These are phyloP conservation scores for Solanum habrochaites DNA, from an alignment of 257 asterid genomes.

Conservation along the genomic window DNA sequence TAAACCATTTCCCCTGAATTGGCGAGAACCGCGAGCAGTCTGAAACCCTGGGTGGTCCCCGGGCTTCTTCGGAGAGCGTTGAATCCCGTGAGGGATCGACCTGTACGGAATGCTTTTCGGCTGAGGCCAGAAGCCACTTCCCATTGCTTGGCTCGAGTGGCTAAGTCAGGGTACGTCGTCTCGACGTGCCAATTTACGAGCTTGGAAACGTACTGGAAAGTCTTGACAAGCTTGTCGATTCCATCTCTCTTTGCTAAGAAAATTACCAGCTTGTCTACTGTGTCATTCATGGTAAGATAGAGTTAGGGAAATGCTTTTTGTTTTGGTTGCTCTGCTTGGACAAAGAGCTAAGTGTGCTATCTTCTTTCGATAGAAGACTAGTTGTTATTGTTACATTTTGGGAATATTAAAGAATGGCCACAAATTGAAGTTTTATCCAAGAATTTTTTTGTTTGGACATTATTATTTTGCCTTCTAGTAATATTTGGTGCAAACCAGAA, in stretches of 20 bases:
- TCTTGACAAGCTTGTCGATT: conserved; percentile 85
- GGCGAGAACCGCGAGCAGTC: conserved; percentile 54
- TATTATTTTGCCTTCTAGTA: conserved; percentile 11
- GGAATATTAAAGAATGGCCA: conserved; percentile 18
- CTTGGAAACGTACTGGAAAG: conserved; percentile 83
- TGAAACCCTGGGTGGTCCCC: conserved; percentile 37
- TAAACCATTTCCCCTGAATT: conserved; percentile 92
- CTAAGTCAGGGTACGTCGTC: conserved; percentile 33
- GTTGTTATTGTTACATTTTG: background rate
- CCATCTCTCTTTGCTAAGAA: conserved; percentile 90
- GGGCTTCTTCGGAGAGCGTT: conserved; percentile 59
- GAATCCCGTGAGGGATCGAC: conserved; percentile 88
- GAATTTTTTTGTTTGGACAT: conserved; percentile 28
- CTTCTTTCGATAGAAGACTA: background rate
- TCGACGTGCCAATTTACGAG: conserved; percentile 63
- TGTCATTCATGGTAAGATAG: conserved; percentile 44
- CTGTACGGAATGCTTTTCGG: conserved; percentile 80
- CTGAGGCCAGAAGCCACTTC: conserved; percentile 87
- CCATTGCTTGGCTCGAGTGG: conserved; percentile 69
- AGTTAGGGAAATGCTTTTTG: background rate
- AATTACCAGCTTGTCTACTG: conserved; percentile 70
- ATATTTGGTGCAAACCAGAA: background rate
- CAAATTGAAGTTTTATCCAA: conserved; percentile 10
- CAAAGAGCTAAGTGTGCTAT: background rate
- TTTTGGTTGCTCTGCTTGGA: background rate